Base-by-base conservation (phyloP, 257 asterid species). In the Lantana camara region DNA sequence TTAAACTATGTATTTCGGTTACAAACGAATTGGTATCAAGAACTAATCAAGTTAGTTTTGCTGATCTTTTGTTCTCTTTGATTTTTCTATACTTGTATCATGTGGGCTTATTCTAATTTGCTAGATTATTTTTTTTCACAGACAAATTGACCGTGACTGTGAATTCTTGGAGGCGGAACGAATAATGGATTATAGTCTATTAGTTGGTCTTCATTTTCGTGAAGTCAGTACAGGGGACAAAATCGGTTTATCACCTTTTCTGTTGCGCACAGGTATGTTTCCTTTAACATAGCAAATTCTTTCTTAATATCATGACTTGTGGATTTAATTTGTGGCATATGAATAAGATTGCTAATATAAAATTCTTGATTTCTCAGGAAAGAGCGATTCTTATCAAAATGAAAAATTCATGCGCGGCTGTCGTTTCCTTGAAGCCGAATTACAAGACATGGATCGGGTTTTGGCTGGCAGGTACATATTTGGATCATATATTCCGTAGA, bases 381-480 rank as follows among this genome's bases (percentile, higher is more conserved):
- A 78, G 71, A 80, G 60, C 22, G 97, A 90, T 62, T 85, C 99
- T 0, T 93, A 64, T 68, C 89, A 81, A 67, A 85, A 74, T 37
- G 99, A 93, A 27, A 93, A 93, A 80, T 87, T 83, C 69, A 93
- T 85, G 96, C 96, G 97, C 7, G 96, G 96, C 40, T 82, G 90
- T 75, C 93, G 99, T 54, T 90, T 93, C 73, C 96, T 93, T 5
- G 97, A 93, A 81, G 99, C 99, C 1, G 99, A 93, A 74, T 75
- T 93, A 41, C 99, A 93, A 77, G 94, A 90, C 66, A 87, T 77
- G 96, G 97, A 93, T 68, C 87, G 95, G 41, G 57, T 93, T 60
- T 72, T 74, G 68, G 80, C 96, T 64, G 97, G 97, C 74, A 76
- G 89, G 99, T 93, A 76, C 40, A 68, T 10, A 5, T 62, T 65